Evolutionary conservation across 2,329 filamentous ascomycete genomes (phyloP).

Genomic region (Alternaria burnsii): DNA sequence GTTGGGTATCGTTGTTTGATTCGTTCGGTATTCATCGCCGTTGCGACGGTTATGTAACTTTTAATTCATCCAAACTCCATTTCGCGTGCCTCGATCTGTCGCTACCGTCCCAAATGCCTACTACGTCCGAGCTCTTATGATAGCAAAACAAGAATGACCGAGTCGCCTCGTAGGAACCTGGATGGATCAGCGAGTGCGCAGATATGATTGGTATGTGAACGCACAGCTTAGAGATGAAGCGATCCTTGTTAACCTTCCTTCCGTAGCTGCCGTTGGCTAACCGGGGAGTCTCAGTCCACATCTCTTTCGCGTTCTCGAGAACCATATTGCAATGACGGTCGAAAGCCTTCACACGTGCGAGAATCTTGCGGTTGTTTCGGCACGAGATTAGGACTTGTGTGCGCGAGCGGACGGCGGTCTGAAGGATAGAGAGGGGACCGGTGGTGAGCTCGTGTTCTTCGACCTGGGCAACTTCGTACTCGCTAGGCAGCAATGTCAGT

Average conservation of each 20-base stretch:
- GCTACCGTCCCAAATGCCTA: slow-evolving; percentile 14
- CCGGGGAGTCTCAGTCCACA: slow-evolving; percentile 96
- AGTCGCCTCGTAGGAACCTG: slow-evolving; percentile 87
- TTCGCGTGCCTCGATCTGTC: slow-evolving; percentile 18
- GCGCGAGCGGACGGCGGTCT: slow-evolving; percentile 94
- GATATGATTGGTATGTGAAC: slow-evolving; percentile 44
- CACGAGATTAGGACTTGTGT: slow-evolving; percentile 96
- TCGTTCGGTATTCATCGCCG: slow-evolving; percentile 34
- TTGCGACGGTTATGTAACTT: slow-evolving; percentile 46
- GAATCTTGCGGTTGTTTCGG: slow-evolving; percentile 97
- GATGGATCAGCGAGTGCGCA: slow-evolving; percentile 22
- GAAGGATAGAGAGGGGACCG: slow-evolving; percentile 89
- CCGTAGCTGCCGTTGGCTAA: slow-evolving; percentile 88
- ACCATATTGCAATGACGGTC: slow-evolving; percentile 99
- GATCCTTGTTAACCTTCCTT: slow-evolving; percentile 92
- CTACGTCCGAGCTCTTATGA: slow-evolving; percentile 61
- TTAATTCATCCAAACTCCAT: slow-evolving; percentile 42
- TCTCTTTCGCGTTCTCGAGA: slow-evolving; percentile 96
- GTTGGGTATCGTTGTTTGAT: slow-evolving; percentile 42
- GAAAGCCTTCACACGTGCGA: slow-evolving; percentile 97
- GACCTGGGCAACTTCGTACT: slow-evolving; percentile 87
- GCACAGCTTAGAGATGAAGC: slow-evolving; percentile 97
- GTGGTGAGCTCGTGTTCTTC: slow-evolving; percentile 83
- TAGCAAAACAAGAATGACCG: slow-evolving; percentile 84
- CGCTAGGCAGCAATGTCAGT: slow-evolving; percentile 61